Evolutionary conservation across 2,329 filamentous ascomycete genomes (phyloP), one percentile per base, ranked within the genome.

Genomic region (Diaporthe sp.): DNA sequence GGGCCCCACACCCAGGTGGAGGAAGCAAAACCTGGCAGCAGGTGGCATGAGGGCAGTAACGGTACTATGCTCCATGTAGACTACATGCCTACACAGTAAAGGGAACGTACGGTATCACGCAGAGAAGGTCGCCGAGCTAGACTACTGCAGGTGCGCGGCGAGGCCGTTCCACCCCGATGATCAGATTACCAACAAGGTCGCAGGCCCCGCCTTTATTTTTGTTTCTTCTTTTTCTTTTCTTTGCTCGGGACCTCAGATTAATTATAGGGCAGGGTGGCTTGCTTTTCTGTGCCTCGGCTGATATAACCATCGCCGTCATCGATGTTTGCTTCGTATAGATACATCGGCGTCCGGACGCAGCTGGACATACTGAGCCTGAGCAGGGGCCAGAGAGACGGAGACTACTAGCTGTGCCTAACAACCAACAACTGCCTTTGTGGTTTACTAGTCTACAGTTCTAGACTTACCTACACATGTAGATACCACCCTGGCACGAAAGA

Each of bases 101-200:
- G 37, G 22, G 17, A n/a, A 49, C 47, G 47, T n/a, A 49, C 20
- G 49, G 49, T 53, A 55, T 31, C 25, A 20, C 17, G 3, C 17
- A 9, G 17, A 8, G 20, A 25, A 25, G 57, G 31, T 39, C 34
- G 31, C 57, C 57, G 31, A 60, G 57, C 31, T 22, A 6, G 13
- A 25, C 57, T 42, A 61, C 60, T 65, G 60, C 60, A 65, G 39
- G 39, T 65, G 39, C 25, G 60, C 60, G 60, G 60, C 60, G 60
- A 65, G 42, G 60, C 61, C 42, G 57, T 47, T 7, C 39, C 60
- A 42, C 15, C 13, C 10, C 39, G 61, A 34, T 34, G 61, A 49
- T 65, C 61, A 49, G 61, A 65, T 65, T 31, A 63, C 37, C 58
- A 61, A n/a, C 31, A 34, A 15, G 17, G 37, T 13, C 9, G 31